These are phyloP conservation scores for Hemisphaericaspora lyxosophila DNA, from an alignment of 1,139 yeast genomes.

Conservation along the genomic window DNA sequence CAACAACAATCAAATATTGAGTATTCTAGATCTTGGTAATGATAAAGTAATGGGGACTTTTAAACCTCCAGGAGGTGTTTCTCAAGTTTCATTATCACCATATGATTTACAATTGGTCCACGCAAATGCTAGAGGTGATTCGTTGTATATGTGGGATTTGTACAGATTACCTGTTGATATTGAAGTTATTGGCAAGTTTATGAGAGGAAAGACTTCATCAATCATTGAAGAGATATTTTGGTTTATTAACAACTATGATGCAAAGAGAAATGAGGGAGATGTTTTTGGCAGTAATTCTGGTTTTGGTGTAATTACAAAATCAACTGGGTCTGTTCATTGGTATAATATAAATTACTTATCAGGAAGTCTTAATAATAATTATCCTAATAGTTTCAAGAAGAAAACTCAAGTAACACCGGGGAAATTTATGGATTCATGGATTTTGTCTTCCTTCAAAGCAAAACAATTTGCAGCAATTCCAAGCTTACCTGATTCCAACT, in stretches of 20 bases:
- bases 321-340: constrained; percentile 66
- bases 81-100: constrained; percentile 61
- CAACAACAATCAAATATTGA: constrained; percentile 36
- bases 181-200: constrained; percentile 57
- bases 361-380: constrained; percentile 31
- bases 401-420: constrained; percentile 11
- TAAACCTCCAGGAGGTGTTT: constrained; percentile 62
- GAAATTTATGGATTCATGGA: constrained; percentile 39
- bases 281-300: constrained; percentile 38
- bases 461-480: constrained; percentile 34
- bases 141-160: constrained; percentile 64
- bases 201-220: constrained; percentile 66
- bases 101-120: constrained; percentile 60
- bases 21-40: constrained; percentile 48
- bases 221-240: constrained; percentile 53
- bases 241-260: constrained; percentile 37
- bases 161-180: constrained; percentile 53
- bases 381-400: constrained; percentile 22
- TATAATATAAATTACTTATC: constrained; percentile 46
- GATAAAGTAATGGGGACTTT: constrained; percentile 51
- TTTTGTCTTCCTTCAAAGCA: constrained; percentile 37
- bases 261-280: constrained; percentile 13
- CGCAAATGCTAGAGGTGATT: constrained; percentile 61
- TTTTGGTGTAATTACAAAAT: constrained; percentile 55
- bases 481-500: constrained; percentile 6